Percentiles rank a stretch among this genome's conserved stretches.
Conservation (phyloP, 2,329 filamentous ascomycete species). For the Cladosporium austrohemisphaericum region DNA sequence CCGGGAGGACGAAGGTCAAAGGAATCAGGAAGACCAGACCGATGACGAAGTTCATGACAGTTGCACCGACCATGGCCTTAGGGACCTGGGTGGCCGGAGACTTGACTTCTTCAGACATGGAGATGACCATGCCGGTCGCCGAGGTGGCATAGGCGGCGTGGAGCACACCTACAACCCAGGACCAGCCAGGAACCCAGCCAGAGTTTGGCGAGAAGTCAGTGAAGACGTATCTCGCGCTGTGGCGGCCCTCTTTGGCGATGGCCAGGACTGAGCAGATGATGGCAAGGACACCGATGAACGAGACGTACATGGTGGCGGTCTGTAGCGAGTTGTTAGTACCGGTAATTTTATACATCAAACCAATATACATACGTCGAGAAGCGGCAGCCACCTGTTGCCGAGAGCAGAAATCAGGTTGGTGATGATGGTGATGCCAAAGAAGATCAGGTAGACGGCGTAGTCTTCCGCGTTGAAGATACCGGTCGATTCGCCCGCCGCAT, state of each 20-base stretch:
- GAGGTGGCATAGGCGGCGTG: conserved; percentile 72
- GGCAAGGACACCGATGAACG: conserved; percentile 65
- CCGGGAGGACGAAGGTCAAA: conserved; percentile 65
- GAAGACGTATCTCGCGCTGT: conserved; percentile 60
- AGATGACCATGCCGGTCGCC: conserved; percentile 73
- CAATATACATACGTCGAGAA: conserved; percentile 52
- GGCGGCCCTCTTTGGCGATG: conserved; percentile 66
- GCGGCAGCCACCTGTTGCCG: conserved; percentile 52
- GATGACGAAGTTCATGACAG: conserved; percentile 63
- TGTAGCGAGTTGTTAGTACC: conserved; percentile 35
- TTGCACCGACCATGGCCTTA: conserved; percentile 64
- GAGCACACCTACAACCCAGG: conserved; percentile 67
- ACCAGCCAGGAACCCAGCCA: conserved; percentile 68
- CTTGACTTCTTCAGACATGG: conserved; percentile 62
- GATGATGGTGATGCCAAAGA: conserved; percentile 47
- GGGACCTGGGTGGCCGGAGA: conserved; percentile 65
- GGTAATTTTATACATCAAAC: not conserved
- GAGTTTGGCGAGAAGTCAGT: conserved; percentile 65
- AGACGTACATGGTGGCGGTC: conserved; percentile 71
- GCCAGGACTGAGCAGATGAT: conserved; percentile 61
- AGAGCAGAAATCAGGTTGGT: conserved; percentile 51
- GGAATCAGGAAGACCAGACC: conserved; percentile 67
- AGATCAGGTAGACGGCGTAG: conserved; percentile 49
- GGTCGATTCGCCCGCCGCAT: conserved; percentile 45
- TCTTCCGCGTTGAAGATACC: conserved; percentile 43